phyloP scores from a whole-genome alignment of 108 stramenopile species.

The Cyclotella sp. region DNA sequence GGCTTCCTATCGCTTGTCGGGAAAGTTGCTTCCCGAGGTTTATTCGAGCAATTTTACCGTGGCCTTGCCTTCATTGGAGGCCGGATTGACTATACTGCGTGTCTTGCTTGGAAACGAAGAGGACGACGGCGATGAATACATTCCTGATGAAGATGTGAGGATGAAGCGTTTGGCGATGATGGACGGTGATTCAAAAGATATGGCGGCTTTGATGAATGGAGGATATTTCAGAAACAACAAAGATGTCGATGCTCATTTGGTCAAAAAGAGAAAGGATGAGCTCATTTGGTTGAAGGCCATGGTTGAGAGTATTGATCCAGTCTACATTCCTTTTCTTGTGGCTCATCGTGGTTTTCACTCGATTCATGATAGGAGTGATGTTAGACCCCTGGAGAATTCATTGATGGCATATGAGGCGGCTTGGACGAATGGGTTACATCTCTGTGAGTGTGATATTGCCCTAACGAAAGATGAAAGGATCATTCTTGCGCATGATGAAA shows the following conservation, averaged over 20 bases:
- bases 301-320: slow-evolving; percentile 48
- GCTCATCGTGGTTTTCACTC: slow-evolving; percentile 57
- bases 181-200: slow-evolving; percentile 20
- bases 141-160: slow-evolving; percentile 20
- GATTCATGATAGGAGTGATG: slow-evolving; percentile 46
- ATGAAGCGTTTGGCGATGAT: slow-evolving; percentile 19
- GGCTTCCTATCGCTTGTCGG: slow-evolving; percentile 11
- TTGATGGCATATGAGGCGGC: slow-evolving; percentile 56
- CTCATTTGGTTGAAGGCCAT: slow-evolving; percentile 61
- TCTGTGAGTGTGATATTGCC: slow-evolving; percentile 55
- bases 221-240: slow-evolving; percentile 45
- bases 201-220: slow-evolving; percentile 37
- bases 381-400: slow-evolving; percentile 53
- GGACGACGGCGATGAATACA: slow-evolving; percentile 34
- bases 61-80: slow-evolving; percentile 47
- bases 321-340: slow-evolving; percentile 47
- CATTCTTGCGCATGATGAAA: slow-evolving; percentile 56
- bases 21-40: slow-evolving; percentile 44
- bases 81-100: slow-evolving; percentile 39
- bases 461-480: slow-evolving; percentile 54
- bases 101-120: slow-evolving; percentile 46
- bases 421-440: slow-evolving; percentile 46
- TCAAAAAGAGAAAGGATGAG: slow-evolving; percentile 57
- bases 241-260: slow-evolving; percentile 38
- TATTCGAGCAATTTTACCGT: slow-evolving; percentile 52